Evolutionary conservation across 2,329 filamentous ascomycete genomes (phyloP).

Genomic region (Drechslerella coelobrocha): DNA sequence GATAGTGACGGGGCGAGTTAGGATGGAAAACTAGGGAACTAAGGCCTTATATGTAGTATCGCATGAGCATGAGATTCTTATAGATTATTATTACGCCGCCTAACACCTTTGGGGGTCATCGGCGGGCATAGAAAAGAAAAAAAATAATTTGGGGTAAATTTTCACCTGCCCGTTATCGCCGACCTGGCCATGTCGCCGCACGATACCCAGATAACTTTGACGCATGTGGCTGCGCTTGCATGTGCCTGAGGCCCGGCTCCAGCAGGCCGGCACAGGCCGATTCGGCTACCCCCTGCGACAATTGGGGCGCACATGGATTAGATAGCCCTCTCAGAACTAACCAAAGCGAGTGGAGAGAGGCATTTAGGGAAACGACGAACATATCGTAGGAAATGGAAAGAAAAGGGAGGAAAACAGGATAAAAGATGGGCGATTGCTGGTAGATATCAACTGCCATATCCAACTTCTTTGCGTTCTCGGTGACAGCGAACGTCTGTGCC

Average conservation of each 20-base stretch:
- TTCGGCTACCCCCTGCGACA: background rate
- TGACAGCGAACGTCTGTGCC: too few relatives aligned
- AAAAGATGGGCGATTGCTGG: too few relatives aligned
- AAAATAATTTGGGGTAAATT: slow-evolving; percentile 12
- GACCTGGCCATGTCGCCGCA: slow-evolving; percentile 39
- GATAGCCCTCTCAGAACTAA: background rate
- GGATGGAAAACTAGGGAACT: background rate
- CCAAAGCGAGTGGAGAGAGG: too few relatives aligned
- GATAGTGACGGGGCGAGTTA: background rate
- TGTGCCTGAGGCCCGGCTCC: background rate
- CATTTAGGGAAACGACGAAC: too few relatives aligned
- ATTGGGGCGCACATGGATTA: background rate
- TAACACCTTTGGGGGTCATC: slow-evolving; percentile 33
- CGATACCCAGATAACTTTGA: background rate
- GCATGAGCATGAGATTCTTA: background rate
- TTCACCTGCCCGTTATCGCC: slow-evolving; percentile 48
- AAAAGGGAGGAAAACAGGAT: too few relatives aligned
- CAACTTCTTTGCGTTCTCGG: too few relatives aligned
- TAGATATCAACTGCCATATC: too few relatives aligned
- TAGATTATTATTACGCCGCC: background rate
- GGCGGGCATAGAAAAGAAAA: slow-evolving; percentile 19
- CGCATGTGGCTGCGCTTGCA: slow-evolving; percentile 1
- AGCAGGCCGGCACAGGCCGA: background rate
- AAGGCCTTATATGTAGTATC: background rate
- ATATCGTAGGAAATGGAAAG: too few relatives aligned